Conservation (phyloP, 345 rosid species). For the Angophora floribunda region DNA sequence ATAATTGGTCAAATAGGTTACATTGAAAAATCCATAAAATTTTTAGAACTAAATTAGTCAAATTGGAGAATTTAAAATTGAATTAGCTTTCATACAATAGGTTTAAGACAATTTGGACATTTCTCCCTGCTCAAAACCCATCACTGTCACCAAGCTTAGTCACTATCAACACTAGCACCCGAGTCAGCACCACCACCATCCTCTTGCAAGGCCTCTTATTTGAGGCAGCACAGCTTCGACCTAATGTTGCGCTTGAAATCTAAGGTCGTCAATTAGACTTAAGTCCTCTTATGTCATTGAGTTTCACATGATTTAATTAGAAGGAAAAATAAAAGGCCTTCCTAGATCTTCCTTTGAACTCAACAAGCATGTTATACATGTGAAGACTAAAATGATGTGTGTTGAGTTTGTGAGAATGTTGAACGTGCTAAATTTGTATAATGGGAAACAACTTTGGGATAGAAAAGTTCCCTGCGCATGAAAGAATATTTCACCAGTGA, state of each 20-base stretch:
- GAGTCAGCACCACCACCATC: background rate
- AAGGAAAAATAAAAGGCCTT: background rate
- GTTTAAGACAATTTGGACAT: background rate
- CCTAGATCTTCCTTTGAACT: background rate
- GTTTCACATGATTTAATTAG: background rate
- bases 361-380: background rate
- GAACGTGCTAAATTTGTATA: background rate
- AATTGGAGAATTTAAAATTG: background rate
- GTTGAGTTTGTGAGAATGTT: background rate
- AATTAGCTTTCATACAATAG: background rate
- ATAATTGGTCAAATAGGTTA: background rate
- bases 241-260: background rate
- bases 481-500: background rate
- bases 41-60: background rate
- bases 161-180: background rate
- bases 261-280: background rate
- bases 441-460: background rate
- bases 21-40: background rate
- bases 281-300: background rate
- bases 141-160: background rate
- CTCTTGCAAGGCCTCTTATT: background rate
- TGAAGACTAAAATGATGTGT: background rate
- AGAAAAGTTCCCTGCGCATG: background rate
- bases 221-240: accelerated
- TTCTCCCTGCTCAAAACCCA: background rate